A percentile compares a stretch with the other conserved stretches of the same genome.
These are phyloP conservation scores for Tetragonia tetragonoides DNA, from an alignment of 148 eudicot genomes.

Conservation along the genomic window DNA sequence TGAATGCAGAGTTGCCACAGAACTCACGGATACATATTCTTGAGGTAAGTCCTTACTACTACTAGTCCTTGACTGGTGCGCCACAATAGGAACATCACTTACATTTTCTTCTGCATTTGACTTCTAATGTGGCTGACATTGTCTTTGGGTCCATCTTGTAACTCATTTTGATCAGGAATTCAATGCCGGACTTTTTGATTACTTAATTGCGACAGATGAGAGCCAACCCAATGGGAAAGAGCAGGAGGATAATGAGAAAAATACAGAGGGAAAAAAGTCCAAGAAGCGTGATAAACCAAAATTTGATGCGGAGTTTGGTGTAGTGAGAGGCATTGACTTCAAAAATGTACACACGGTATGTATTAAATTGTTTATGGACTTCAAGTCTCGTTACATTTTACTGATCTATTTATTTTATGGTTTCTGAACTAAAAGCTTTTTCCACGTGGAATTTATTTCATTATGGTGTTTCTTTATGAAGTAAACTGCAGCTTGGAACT, in stretches of 20 bases:
- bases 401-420: neutral
- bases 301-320: conserved; percentile 88
- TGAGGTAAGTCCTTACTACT: conserved; percentile 52
- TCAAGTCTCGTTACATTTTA: neutral
- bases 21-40: conserved; percentile 94
- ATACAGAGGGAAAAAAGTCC: conserved; percentile 44
- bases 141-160: conserved; percentile 7
- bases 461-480: neutral
- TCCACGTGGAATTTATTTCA: neutral
- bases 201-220: conserved; percentile 85
- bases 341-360: conserved; percentile 89
- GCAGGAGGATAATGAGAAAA: conserved; percentile 44
- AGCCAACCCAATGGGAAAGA: conserved; percentile 51
- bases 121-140: neutral
- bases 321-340: conserved; percentile 96
- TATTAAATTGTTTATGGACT: neutral
- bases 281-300: conserved; percentile 56
- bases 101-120: neutral
- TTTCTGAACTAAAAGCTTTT: neutral
- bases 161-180: conserved; percentile 51
- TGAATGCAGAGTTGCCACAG: conserved; percentile 94
- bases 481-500: neutral
- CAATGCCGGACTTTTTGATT: conserved; percentile 94
- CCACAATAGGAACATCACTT: neutral
- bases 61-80: neutral